These are phyloP conservation scores for Sporisorium graminicola DNA, from an alignment of 1,284 basidiomycete genomes.

Conservation along the genomic window DNA sequence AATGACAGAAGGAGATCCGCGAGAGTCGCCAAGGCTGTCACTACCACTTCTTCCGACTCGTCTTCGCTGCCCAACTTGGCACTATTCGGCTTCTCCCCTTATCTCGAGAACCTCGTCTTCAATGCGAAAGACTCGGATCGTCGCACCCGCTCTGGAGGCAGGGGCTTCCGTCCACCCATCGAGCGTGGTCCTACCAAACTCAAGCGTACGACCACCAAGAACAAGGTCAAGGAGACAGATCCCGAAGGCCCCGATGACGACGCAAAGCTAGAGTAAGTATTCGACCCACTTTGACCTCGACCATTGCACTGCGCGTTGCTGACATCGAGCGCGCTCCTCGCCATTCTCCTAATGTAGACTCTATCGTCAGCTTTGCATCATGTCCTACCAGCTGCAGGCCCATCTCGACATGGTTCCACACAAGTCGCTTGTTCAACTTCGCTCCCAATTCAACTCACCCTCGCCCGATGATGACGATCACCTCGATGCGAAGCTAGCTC, in stretches of 20 bases:
- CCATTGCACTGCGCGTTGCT: too few species aligned
- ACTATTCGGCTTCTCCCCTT: conserved; percentile 45
- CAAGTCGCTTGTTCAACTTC: conserved; percentile 33
- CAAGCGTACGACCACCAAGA: conserved; percentile 31
- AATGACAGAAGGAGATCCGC: conserved; percentile 42
- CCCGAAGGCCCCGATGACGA: conserved; percentile 38
- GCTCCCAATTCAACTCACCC: conserved; percentile 26
- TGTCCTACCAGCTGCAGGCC: conserved; percentile 52
- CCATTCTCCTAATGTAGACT: too few species aligned
- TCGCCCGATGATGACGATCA: conserved; percentile 15
- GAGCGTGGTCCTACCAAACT: conserved; percentile 25
- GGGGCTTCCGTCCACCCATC: conserved; percentile 23
- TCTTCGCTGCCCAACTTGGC: conserved; percentile 38
- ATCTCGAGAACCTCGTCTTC: conserved; percentile 48
- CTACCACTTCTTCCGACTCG: conserved; percentile 24
- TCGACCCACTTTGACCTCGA: too few species aligned
- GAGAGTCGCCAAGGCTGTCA: conserved; percentile 42
- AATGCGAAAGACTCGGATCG: conserved; percentile 43
- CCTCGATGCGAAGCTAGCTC: conserved; percentile 1
- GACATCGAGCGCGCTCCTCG: too few species aligned
- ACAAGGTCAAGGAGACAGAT: conserved; percentile 29
- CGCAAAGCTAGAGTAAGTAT: conserved; percentile 38
- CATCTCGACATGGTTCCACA: conserved; percentile 47
- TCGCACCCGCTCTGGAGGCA: conserved; percentile 33
- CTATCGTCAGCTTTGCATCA: conserved; percentile 46